A percentile compares a stretch with the other conserved stretches of the same genome.
Evolutionary conservation across 2,329 filamentous ascomycete species (phyloP).

Genomic region (Triangularia verruculosa): DNA sequence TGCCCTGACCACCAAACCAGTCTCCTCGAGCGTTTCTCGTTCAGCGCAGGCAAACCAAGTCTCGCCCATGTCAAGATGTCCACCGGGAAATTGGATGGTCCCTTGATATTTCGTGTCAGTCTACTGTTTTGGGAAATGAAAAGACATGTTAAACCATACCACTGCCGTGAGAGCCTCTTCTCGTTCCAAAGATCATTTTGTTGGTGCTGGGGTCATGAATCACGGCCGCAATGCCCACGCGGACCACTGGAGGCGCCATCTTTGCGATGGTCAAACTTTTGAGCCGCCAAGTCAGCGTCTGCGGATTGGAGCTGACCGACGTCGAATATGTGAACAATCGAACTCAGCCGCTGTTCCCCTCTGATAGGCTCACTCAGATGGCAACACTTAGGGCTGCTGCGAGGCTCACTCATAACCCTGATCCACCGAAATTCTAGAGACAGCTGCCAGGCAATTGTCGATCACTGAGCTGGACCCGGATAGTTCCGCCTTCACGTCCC

Average conservation of each 20-base stretch:
- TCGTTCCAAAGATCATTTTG: constrained; percentile 46
- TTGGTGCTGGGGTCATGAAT: constrained; percentile 40
- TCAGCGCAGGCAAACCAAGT: constrained; percentile 58
- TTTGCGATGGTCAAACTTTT: neutral
- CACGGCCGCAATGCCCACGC: constrained; percentile 50
- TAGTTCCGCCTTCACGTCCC: too few relatives aligned
- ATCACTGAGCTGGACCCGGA: too few relatives aligned
- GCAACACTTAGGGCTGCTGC: too few relatives aligned
- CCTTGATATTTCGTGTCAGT: constrained; percentile 11
- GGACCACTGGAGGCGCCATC: constrained; percentile 31
- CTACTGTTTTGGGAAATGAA: neutral
- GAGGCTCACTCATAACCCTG: too few relatives aligned
- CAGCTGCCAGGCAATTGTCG: too few relatives aligned
- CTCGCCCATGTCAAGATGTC: constrained; percentile 71
- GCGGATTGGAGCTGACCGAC: too few relatives aligned
- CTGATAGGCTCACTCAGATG: too few relatives aligned
- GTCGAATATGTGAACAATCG: too few relatives aligned
- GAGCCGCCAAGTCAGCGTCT: neutral
- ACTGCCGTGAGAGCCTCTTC: constrained; percentile 47
- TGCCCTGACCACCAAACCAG: constrained; percentile 55
- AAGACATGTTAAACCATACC: constrained; percentile 35
- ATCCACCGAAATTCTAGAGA: too few relatives aligned
- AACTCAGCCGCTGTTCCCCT: too few relatives aligned
- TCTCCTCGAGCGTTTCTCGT: constrained; percentile 70
- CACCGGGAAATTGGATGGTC: constrained; percentile 65